Percentiles rank a stretch among this genome's conserved stretches.
phyloP scores from a whole-genome alignment of 108 stramenopile genomes.

The Craspedostauros australis region DNA sequence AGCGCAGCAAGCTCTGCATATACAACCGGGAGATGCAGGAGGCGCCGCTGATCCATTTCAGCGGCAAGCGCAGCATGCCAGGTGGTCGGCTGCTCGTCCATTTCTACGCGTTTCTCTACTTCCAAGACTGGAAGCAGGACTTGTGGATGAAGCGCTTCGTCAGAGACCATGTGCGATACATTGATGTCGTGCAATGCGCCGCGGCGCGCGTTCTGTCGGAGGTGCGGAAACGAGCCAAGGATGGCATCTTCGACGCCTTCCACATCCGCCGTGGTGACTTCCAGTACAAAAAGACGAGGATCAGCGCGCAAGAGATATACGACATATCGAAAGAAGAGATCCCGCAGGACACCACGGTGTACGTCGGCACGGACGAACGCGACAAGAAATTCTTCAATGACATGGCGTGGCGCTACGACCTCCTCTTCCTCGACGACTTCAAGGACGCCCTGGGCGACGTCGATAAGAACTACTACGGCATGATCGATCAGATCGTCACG shows the following conservation, averaged over 20 bases:
- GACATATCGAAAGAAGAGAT: conserved; percentile 16
- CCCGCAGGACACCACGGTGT: conserved; percentile 17
- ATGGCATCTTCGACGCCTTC: conserved; percentile 61
- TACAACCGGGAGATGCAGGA: conserved; percentile 65
- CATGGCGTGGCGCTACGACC: conserved; percentile 34
- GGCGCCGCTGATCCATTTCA: conserved; percentile 63
- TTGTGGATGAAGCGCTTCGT: conserved; percentile 84
- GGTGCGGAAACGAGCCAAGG: conserved; percentile 33
- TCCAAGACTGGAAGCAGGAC: conserved; percentile 76
- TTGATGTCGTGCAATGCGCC: conserved; percentile 87
- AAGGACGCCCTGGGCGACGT: conserved; percentile 21
- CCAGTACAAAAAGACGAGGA: conserved; percentile 22
- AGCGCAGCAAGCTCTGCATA: conserved; percentile 48
- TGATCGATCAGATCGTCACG: conserved; percentile 88
- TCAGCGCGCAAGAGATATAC: conserved; percentile 10
- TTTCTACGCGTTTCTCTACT: conserved; percentile 83
- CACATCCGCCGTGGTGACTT: conserved; percentile 78
- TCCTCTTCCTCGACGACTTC: conserved; percentile 65
- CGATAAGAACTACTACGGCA: conserved; percentile 66
- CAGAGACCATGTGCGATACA: conserved; percentile 70
- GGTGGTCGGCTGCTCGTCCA: conserved; percentile 65
- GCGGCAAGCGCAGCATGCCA: conserved; percentile 21
- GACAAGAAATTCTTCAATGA: conserved; percentile 57
- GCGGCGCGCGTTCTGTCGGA: conserved; percentile 68
- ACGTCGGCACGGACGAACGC: conserved; percentile 65